Conservation (phyloP, 345 rosid genomes). For the Populus simonii region DNA sequence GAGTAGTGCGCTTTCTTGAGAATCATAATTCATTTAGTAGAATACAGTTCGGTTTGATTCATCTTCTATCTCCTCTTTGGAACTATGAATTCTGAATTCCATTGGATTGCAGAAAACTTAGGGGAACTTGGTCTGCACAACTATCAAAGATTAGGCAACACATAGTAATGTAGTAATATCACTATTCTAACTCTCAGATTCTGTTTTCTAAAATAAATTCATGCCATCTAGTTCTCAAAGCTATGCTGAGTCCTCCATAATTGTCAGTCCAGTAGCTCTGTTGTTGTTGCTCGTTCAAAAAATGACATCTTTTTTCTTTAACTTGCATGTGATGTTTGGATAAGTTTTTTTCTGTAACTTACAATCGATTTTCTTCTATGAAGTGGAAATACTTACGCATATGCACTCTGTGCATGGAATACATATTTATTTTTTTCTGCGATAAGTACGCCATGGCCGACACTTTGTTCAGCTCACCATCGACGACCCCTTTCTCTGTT, state of each 20-base stretch:
- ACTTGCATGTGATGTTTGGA: not conserved
- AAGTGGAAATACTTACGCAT: not conserved
- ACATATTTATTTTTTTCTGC: not conserved
- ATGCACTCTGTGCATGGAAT: not conserved
- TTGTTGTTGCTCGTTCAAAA: not conserved
- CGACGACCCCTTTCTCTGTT: not conserved
- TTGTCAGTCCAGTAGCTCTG: not conserved
- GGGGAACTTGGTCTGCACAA: not conserved
- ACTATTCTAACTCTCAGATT: not conserved
- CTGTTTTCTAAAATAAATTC: not conserved
- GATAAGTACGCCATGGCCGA: not conserved
- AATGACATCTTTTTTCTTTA: not conserved
- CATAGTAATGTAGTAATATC: not conserved
- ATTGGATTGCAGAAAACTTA: not conserved
- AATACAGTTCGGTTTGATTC: not conserved
- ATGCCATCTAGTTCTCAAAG: not conserved
- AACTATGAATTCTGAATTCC: not conserved
- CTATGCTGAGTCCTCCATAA: not conserved
- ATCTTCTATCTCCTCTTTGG: not conserved
- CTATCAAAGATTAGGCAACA: not conserved
- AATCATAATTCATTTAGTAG: not conserved
- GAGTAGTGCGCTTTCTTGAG: not conserved
- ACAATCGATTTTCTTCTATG: not conserved
- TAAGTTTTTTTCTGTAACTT: too few relatives aligned
- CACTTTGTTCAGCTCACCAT: not conserved